Evolutionary conservation across 768 basidiomycete genomes (phyloP).

Genomic region (Psilocybe sp.): DNA sequence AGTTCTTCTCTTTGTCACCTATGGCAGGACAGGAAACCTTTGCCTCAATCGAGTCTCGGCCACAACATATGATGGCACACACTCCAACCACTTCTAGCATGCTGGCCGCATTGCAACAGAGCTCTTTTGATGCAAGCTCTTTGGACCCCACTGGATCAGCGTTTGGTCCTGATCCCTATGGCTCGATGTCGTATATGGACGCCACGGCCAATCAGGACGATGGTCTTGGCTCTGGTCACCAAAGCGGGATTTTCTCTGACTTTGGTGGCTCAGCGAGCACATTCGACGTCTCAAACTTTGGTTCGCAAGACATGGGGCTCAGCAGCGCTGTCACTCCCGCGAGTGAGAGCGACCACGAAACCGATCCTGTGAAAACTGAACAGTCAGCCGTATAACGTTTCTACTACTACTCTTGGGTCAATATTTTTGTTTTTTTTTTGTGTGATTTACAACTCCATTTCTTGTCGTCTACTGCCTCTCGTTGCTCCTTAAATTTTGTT

Average conservation of each 20-base stretch:
- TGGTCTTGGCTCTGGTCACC: conserved; percentile 52
- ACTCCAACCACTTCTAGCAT: conserved; percentile 89
- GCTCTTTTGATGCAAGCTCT: conserved; percentile 62
- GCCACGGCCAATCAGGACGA: conserved; percentile 64
- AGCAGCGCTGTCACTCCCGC: conserved; percentile 45
- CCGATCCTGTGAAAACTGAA: conserved; percentile 69
- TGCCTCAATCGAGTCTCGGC: conserved; percentile 58
- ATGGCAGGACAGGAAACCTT: conserved; percentile 87
- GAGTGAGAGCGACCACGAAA: conserved; percentile 61
- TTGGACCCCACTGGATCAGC: conserved; percentile 61
- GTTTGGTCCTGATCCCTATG: conserved; percentile 70
- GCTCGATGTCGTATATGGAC: conserved; percentile 76
- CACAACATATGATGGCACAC: conserved; percentile 65
- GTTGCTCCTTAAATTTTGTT: conserved; percentile 16
- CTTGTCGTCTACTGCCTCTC: conserved; percentile 17
- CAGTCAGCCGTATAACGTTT: conserved; percentile 33
- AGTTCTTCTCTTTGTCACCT: conserved; percentile 84
- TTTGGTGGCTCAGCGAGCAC: conserved; percentile 57
- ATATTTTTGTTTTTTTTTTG: conserved; percentile 16
- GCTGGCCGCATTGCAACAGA: conserved; percentile 83
- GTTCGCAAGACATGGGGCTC: conserved; percentile 65
- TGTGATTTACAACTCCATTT: conserved; percentile 11
- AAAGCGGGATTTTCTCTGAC: conserved; percentile 68
- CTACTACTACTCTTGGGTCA: conserved; percentile 17
- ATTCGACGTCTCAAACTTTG: conserved; percentile 72